Base-by-base conservation (phyloP, 2,329 filamentous ascomycete species). In the Akanthomyces lecanii region DNA sequence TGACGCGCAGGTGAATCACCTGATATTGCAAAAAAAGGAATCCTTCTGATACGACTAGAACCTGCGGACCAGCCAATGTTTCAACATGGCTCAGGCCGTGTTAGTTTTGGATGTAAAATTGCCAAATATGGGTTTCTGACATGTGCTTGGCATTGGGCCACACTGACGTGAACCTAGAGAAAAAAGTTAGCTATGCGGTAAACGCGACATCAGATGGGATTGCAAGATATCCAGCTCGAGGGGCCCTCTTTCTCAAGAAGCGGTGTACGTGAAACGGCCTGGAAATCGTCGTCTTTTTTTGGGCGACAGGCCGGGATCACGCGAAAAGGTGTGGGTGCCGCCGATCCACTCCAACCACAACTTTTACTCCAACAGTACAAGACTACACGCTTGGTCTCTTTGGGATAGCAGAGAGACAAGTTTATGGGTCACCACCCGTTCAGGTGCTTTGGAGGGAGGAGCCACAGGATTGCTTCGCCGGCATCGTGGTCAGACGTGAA, bases 1-100 rank as follows among this genome's bases (percentile, higher is more conserved):
- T 61, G 59, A 61, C 59, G 59, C 50, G 59, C 59, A 61, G 59
- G 40, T 48, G 28, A 54, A 61, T 61, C 59, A 61, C 59, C 59
- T 47, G 59, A 61, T 54, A n/a, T 38, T 38, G 33, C 33, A 25
- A 36, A 38, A 45, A 45, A 33, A 54, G 25, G 4, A 18, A 23
- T 21, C 16, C n/a, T 50, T 23, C 33, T 50, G 33, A 59, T 36
- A 50, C 42, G 36, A 38, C 38, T 14, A 44, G 33, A 21, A 45
- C 11, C 21, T 36, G n/a, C n/a, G 47, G n/a, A 21, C 23, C 36
- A 60, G 8, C 11, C 21, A 54, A 16, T 54, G 59, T 54, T 54
- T 47, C 58, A 61, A 61, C 38, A 53, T 4, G 33, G 25, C 14
- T 40, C 2, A 58, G 28, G n/a, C 28, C 30, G n/a, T 6, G 51